Percentiles rank a stretch among this genome's conserved stretches.
These are phyloP conservation scores for Paxillus rubicundulus DNA, from an alignment of 768 basidiomycete genomes.

Conservation along the genomic window DNA sequence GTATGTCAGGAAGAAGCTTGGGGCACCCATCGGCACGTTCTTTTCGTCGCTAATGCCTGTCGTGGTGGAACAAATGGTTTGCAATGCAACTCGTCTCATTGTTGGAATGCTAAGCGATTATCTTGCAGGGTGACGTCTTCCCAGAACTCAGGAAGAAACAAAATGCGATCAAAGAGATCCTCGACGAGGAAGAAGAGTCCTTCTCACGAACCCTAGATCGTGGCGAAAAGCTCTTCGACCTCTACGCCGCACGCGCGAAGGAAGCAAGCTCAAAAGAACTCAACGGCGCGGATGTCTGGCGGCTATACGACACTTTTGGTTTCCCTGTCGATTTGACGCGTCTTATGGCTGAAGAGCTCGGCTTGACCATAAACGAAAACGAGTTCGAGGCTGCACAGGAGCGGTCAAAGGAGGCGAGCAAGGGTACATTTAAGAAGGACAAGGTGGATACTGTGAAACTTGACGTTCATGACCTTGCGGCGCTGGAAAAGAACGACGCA, in stretches of 20 bases:
- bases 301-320: constrained; percentile 95
- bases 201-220: constrained; percentile 97
- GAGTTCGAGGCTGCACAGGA: constrained; percentile 90
- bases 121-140: constrained; percentile 72
- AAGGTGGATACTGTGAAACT: constrained; percentile 74
- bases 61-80: constrained; percentile 84
- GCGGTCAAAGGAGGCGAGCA: constrained; percentile 88
- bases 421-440: constrained; percentile 73
- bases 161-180: constrained; percentile 87
- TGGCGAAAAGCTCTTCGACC: constrained; percentile 93
- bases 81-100: constrained; percentile 16
- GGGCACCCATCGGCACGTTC: constrained; percentile 89
- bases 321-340: constrained; percentile 96
- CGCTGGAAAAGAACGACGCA: constrained; percentile 69
- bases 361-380: constrained; percentile 76
- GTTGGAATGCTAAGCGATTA: constrained; percentile 5
- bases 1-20: constrained; percentile 93
- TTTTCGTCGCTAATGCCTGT: constrained; percentile 91
- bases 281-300: constrained; percentile 92
- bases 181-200: constrained; percentile 96
- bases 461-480: constrained; percentile 92
- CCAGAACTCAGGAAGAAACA: constrained; percentile 87
- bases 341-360: constrained; percentile 95
- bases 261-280: constrained; percentile 64
- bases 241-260: constrained; percentile 70